These are phyloP conservation scores for Tagetes patula DNA, from an alignment of 129 eudicot genomes.

Conservation along the genomic window DNA sequence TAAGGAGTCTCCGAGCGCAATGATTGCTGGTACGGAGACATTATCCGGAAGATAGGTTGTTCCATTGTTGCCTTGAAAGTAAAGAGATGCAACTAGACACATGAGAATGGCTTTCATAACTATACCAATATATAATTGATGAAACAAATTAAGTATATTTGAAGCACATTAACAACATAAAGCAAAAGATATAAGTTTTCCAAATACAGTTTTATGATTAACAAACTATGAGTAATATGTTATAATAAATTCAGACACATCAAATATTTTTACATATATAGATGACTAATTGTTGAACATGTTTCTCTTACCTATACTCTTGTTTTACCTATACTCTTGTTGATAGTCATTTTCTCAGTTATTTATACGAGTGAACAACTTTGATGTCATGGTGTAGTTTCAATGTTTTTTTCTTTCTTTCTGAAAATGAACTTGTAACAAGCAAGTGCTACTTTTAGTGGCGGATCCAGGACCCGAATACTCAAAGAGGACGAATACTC, in stretches of 20 bases:
- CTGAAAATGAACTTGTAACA: neutral
- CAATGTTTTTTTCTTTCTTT: neutral
- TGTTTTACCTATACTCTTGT: neutral
- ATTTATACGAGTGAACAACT: neutral
- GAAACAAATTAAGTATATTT: no score
- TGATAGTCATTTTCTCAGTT: neutral
- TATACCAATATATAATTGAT: neutral
- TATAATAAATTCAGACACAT: neutral
- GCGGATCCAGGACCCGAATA: no score
- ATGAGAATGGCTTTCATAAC: conserved; percentile 22
- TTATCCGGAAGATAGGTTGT: conserved; percentile 33
- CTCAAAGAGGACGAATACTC: no score
- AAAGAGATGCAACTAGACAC: conserved; percentile 2
- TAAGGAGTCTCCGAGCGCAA: conserved; percentile 69
- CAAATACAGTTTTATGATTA: neutral
- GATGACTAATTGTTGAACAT: neutral
- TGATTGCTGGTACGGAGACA: conserved; percentile 44
- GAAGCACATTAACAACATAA: neutral
- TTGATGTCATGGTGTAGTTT: neutral
- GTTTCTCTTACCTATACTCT: conserved; percentile 15
- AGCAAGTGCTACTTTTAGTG: neutral
- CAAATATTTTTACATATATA: neutral
- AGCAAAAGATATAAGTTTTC: neutral
- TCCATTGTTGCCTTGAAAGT: conserved; percentile 16
- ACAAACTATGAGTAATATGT: conserved; percentile 8